Conservation (phyloP, 2,329 filamentous ascomycete species). For the Leptographium flavum region DNA sequence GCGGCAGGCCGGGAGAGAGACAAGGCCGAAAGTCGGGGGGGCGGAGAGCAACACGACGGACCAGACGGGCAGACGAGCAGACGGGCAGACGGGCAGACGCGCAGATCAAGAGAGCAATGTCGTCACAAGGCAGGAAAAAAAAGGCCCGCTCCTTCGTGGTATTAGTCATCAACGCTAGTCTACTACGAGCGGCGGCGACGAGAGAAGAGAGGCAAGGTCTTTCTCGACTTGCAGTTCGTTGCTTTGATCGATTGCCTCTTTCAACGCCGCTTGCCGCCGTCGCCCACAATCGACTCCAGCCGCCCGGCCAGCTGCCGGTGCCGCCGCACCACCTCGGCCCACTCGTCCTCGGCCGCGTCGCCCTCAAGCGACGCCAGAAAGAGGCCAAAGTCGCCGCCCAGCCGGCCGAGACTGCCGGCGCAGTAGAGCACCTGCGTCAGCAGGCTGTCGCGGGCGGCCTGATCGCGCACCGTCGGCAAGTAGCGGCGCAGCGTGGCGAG, state of each 20-base stretch:
- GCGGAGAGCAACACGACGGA: not conserved
- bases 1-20: not conserved
- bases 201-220: too few relatives aligned
- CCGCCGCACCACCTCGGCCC: constrained; percentile 80
- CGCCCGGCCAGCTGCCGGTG: constrained; percentile 74
- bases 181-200: not conserved
- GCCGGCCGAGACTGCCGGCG: constrained; percentile 73
- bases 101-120: too few relatives aligned
- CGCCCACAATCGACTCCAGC: constrained; percentile 52
- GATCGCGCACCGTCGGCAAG: constrained; percentile 68
- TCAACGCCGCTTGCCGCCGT: too few relatives aligned
- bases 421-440: constrained; percentile 89
- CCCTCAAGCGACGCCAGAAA: constrained; percentile 53
- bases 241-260: not conserved
- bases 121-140: too few relatives aligned
- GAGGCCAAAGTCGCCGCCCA: constrained; percentile 88
- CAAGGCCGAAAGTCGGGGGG: not conserved
- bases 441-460: constrained; percentile 68
- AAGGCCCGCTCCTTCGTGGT: not conserved
- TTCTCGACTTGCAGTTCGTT: too few relatives aligned
- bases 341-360: constrained; percentile 46
- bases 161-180: not conserved
- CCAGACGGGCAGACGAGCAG: too few relatives aligned
- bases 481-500: constrained; percentile 63
- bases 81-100: too few relatives aligned